Evolutionary conservation across 2,329 filamentous ascomycete genomes (phyloP).

Genomic region (Exophiala sp.): DNA sequence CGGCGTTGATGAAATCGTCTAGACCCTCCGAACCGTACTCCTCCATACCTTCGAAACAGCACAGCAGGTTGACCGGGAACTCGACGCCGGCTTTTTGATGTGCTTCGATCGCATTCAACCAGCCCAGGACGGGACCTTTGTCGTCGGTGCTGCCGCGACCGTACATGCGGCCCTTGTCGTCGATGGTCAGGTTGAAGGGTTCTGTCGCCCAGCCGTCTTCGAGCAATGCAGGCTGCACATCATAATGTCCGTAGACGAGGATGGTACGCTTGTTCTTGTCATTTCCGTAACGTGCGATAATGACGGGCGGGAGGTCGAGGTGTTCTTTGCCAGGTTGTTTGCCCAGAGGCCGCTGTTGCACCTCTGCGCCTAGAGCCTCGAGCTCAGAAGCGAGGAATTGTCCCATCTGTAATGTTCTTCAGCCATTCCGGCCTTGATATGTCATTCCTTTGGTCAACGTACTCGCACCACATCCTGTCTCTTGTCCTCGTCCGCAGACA

Average conservation of each 20-base stretch:
- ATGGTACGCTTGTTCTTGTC: conserved; percentile 92
- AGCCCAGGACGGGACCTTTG: conserved; percentile 94
- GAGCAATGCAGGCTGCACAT: conserved; percentile 90
- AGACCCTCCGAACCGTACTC: conserved; percentile 96
- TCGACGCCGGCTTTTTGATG: conserved; percentile 92
- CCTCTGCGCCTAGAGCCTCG: conserved; percentile 72
- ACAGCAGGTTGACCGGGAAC: conserved; percentile 93
- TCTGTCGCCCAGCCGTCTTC: conserved; percentile 95
- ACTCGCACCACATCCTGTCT: conserved; percentile 83
- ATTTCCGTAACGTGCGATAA: conserved; percentile 85
- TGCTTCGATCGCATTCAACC: conserved; percentile 96
- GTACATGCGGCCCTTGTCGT: conserved; percentile 90
- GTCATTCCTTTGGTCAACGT: conserved; percentile 18
- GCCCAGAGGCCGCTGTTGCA: conserved; percentile 79
- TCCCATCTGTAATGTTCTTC: conserved; percentile 60
- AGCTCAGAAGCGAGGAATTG: conserved; percentile 82
- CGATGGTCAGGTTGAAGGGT: conserved; percentile 81
- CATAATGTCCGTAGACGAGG: conserved; percentile 96
- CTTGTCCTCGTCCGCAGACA: conserved; percentile 84
- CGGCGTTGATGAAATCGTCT: conserved; percentile 85
- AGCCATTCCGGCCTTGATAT: background rate
- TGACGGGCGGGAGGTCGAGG: conserved; percentile 84
- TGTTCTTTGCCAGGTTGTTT: conserved; percentile 88
- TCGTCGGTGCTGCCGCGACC: conserved; percentile 94
- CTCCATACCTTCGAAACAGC: conserved; percentile 99